A percentile compares a stretch with the other conserved stretches of the same genome.
These are phyloP conservation scores for Sclerotinia trifoliorum DNA, from an alignment of 2,329 filamentous ascomycete species.

Conservation along the genomic window DNA sequence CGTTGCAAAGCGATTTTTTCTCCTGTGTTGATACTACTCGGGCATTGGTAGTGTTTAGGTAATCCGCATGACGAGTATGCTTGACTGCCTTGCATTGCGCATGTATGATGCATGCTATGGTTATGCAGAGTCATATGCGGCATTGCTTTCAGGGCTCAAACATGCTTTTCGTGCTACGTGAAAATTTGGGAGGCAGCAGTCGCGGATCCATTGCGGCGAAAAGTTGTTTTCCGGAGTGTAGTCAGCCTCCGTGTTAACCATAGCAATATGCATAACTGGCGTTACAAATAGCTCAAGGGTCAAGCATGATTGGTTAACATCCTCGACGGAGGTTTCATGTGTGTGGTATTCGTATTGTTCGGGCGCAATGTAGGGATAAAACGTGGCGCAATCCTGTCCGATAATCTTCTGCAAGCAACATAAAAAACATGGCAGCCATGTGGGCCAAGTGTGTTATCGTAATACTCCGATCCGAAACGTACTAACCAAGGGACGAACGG, in stretches of 20 bases:
- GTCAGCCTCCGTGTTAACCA: not conserved
- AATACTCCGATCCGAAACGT: not conserved
- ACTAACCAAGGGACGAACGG: not conserved
- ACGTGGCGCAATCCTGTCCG: not conserved
- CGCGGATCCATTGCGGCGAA: constrained; percentile 3
- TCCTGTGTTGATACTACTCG: not conserved
- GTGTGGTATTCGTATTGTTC: not conserved
- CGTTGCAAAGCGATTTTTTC: no score
- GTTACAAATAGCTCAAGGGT: not conserved
- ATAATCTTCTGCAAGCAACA: not conserved
- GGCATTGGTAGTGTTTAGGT: not conserved
- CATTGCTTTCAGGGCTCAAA: not conserved
- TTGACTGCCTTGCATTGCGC: constrained; percentile 1
- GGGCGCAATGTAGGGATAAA: not conserved
- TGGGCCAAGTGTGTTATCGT: not conserved
- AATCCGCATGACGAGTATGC: not conserved
- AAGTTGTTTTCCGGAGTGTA: not conserved
- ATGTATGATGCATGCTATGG: not conserved
- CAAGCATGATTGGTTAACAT: not conserved
- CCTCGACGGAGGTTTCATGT: constrained; percentile 6
- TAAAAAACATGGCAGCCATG: constrained; percentile 9
- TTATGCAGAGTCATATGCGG: not conserved
- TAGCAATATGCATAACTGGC: constrained; percentile 2
- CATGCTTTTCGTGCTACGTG: not conserved
- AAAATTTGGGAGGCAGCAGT: not conserved